Evolutionary conservation across 2,329 filamentous ascomycete species (phyloP).

Genomic region (Colletotrichum higginsianum): DNA sequence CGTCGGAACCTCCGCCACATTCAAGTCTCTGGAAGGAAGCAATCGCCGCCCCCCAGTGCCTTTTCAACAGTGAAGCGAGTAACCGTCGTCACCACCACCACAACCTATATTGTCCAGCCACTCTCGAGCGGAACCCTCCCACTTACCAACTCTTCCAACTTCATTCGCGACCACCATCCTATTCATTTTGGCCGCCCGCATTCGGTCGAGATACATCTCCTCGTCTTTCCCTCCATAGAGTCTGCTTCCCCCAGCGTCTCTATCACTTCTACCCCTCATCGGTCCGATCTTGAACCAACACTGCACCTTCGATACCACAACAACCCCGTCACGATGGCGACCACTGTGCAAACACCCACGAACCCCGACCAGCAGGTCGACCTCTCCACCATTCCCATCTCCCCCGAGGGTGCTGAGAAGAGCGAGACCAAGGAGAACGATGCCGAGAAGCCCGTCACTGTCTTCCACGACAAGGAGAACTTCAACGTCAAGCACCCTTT

Average conservation of each 20-base stretch:
- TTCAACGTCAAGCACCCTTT: constrained; percentile 99
- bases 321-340: constrained; percentile 53
- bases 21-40: constrained; percentile 46
- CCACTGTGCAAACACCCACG: constrained; percentile 46
- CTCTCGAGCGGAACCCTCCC: constrained; percentile 40
- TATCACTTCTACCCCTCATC: constrained; percentile 27
- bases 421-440: constrained; percentile 64
- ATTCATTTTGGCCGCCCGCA: constrained; percentile 3
- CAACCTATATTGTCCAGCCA: constrained; percentile 19
- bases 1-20: constrained; percentile 45
- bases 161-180: constrained; percentile 27
- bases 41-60: constrained; percentile 48
- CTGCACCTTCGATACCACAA: constrained; percentile 25
- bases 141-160: constrained; percentile 35
- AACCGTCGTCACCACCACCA: constrained; percentile 36
- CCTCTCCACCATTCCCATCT: constrained; percentile 77
- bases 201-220: constrained; percentile 13
- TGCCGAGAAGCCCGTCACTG: constrained; percentile 81
- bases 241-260: constrained; percentile 27
- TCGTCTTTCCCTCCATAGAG: constrained; percentile 27
- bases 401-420: constrained; percentile 71
- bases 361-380: constrained; percentile 69
- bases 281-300: constrained; percentile 25
- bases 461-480: constrained; percentile 98
- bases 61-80: constrained; percentile 42